Percentiles rank a stretch among this genome's conserved stretches.
Conservation (phyloP, 2,329 filamentous ascomycete genomes). For the Botrytis cinerea region DNA sequence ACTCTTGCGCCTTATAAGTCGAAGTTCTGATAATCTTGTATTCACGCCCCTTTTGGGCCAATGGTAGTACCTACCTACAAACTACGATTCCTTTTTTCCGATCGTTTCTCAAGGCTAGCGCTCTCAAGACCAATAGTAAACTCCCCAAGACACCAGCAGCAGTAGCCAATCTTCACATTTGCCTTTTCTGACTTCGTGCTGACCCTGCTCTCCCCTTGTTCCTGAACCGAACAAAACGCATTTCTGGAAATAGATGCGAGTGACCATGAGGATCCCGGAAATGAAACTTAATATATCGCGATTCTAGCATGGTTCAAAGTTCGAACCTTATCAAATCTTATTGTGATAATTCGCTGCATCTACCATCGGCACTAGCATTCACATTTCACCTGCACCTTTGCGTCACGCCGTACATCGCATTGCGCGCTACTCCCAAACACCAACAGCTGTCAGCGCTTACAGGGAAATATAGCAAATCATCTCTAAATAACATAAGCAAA, state of each 20-base stretch:
- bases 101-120: neutral
- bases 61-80: neutral
- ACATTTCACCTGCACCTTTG: conserved; percentile 8
- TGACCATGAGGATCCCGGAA: neutral
- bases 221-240: neutral
- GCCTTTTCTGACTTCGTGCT: neutral
- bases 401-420: neutral
- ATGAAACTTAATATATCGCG: neutral
- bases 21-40: neutral
- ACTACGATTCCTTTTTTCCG: neutral
- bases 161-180: neutral
- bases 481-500: neutral
- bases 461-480: neutral
- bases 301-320: neutral
- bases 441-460: neutral
- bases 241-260: conserved; percentile 1
- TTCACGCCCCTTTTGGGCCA: neutral
- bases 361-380: neutral
- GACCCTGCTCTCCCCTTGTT: neutral
- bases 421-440: neutral
- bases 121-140: neutral
- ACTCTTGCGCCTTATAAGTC: neutral
- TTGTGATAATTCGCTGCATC: neutral
- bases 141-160: neutral
- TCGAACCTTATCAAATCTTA: neutral